phyloP scores from a whole-genome alignment of 179 eudicot genomes.

The Gypsophila paniculata region DNA sequence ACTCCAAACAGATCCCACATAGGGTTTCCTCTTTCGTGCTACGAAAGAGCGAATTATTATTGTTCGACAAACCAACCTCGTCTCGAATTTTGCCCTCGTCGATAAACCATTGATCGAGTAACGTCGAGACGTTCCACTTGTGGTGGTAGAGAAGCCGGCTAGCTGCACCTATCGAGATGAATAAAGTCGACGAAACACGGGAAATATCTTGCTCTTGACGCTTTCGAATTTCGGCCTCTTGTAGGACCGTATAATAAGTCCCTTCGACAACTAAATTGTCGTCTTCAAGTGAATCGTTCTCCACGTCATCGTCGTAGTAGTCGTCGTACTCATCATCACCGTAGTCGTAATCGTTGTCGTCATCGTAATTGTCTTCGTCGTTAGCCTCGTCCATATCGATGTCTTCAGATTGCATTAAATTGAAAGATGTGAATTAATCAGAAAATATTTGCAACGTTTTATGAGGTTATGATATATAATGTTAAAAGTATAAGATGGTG shows the following conservation, averaged over 20 bases:
- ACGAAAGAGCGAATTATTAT: neutral
- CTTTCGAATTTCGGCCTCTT: conserved; percentile 43
- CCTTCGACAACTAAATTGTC: conserved; percentile 1
- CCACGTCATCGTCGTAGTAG: neutral
- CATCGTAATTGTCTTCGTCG: neutral
- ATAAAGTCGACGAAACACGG: conserved; percentile 44
- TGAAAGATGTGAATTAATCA: no score
- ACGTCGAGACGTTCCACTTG: conserved; percentile 32
- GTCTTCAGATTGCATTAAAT: neutral
- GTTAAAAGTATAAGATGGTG: no score
- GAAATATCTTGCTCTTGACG: conserved; percentile 47
- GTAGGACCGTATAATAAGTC: conserved; percentile 39
- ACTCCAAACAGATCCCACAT: conserved; percentile 10
- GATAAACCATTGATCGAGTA: conserved; percentile 23
- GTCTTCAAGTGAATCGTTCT: neutral
- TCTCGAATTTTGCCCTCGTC: conserved; percentile 19
- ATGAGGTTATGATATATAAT: no score
- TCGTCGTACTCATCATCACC: neutral
- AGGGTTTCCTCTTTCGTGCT: neutral
- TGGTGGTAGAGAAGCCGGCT: conserved; percentile 48
- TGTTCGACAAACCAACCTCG: conserved; percentile 13
- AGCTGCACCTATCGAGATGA: conserved; percentile 47
- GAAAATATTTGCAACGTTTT: no score
- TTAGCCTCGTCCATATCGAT: neutral
- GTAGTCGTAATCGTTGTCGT: neutral